Conservation (phyloP, 345 rosid species). For the Erucastrum elatum region DNA sequence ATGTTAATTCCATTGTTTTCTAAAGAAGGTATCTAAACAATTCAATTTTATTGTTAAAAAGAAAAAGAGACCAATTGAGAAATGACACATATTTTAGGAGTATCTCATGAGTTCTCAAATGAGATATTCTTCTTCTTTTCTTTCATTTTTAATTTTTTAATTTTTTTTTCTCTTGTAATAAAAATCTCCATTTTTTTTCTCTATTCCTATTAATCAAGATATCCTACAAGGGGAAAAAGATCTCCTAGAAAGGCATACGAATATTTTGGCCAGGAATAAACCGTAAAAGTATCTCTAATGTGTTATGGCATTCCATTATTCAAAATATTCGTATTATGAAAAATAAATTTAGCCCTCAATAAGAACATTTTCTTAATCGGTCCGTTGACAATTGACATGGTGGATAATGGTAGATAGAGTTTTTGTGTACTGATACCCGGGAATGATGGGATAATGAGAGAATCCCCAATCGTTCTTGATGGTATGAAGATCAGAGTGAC, state of each 20-base stretch:
- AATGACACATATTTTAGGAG: not conserved
- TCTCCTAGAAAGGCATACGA: slow-evolving; percentile 1
- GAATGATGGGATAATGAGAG: slow-evolving; percentile 75
- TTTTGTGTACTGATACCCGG: slow-evolving; percentile 49
- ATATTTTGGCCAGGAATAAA: not conserved
- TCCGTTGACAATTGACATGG: not conserved
- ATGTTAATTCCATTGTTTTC: no score
- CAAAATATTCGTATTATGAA: not conserved
- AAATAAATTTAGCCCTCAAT: not conserved
- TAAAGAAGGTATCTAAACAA: no score
- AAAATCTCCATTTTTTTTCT: not conserved
- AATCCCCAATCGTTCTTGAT: slow-evolving; percentile 79
- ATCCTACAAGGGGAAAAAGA: not conserved
- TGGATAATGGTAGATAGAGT: not conserved
- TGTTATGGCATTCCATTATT: not conserved
- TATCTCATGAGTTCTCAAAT: not conserved
- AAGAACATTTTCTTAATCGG: not conserved
- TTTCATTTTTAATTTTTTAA: not conserved
- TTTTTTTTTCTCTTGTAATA: not conserved
- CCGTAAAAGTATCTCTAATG: not conserved
- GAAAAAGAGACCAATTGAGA: not conserved
- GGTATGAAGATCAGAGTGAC: slow-evolving; percentile 76
- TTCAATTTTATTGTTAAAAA: no score
- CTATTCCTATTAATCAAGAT: not conserved
- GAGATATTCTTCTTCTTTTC: not conserved